phyloP scores from a whole-genome alignment of 352 stramenopile genomes.

The Pythium myriotylum region DNA sequence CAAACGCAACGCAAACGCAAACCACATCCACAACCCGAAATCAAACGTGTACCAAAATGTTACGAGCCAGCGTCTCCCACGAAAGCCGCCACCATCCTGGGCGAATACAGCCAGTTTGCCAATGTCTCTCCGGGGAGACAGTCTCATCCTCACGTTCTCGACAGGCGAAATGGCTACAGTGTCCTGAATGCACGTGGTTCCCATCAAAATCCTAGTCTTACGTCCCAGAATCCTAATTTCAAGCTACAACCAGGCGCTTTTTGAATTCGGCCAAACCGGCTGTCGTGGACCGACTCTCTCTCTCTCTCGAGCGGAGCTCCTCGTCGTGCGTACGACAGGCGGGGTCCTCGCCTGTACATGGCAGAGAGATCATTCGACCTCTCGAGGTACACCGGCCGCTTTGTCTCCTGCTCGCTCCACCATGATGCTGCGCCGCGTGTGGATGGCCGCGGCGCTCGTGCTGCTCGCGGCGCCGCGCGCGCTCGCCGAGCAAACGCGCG shows the following conservation, averaged over 20 bases:
- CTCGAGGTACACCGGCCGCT: slow-evolving; percentile 4
- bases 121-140: background rate
- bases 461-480: slow-evolving; percentile 2
- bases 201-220: background rate
- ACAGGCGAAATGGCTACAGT: slow-evolving; percentile 7
- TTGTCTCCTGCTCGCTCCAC: background rate
- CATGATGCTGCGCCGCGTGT: slow-evolving; percentile 10
- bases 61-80: background rate
- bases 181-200: background rate
- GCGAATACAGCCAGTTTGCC: no score
- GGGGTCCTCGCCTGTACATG: background rate
- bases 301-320: background rate
- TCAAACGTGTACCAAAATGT: background rate
- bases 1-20: no score
- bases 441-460: slow-evolving; percentile 2
- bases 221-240: slow-evolving; percentile 1
- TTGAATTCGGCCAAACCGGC: background rate
- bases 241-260: background rate
- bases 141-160: background rate
- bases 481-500: background rate
- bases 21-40: no score
- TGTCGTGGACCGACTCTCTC: slow-evolving; percentile 1
- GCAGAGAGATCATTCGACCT: slow-evolving; percentile 9
- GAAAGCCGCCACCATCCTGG: no score
- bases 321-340: no score